phyloP scores from a whole-genome alignment of 768 basidiomycete genomes.

The Glaciozyma martinii region DNA sequence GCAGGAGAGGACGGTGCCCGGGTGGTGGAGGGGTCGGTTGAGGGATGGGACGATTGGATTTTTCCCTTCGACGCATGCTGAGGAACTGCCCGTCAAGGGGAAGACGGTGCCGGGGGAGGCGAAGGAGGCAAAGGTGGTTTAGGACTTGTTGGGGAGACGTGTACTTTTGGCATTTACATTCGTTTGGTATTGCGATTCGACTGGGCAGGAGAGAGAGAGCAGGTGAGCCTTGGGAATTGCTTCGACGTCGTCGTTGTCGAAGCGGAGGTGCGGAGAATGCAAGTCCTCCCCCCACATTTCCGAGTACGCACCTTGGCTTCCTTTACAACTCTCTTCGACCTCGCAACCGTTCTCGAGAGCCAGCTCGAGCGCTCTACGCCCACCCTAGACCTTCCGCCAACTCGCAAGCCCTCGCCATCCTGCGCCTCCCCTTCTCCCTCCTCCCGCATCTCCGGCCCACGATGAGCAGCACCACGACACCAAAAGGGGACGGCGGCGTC shows the following conservation, averaged over 20 bases:
- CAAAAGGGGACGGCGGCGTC: background rate
- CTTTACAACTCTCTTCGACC: background rate
- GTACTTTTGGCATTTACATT: too few relatives aligned
- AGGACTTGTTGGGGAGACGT: too few relatives aligned
- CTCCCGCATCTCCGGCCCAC: background rate
- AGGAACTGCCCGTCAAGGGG: constrained; percentile 29
- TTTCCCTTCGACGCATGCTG: constrained; percentile 87
- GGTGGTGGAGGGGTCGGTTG: constrained; percentile 93
- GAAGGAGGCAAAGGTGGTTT: background rate
- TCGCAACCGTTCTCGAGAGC: too few relatives aligned
- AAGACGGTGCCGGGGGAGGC: background rate
- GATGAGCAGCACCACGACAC: background rate
- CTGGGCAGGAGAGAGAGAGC: too few relatives aligned
- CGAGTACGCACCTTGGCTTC: too few relatives aligned
- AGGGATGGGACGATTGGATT: constrained; percentile 86
- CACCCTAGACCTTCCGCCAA: background rate
- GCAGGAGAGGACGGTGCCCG: constrained; percentile 60
- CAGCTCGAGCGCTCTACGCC: too few relatives aligned
- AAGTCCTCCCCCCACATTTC: too few relatives aligned
- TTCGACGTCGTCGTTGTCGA: too few relatives aligned
- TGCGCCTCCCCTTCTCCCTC: background rate
- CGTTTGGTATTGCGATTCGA: too few relatives aligned
- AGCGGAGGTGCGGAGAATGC: too few relatives aligned
- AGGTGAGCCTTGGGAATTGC: too few relatives aligned
- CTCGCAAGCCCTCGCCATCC: background rate